phyloP scores from a whole-genome alignment of 2,329 filamentous ascomycete genomes.

The Alternaria dauci region DNA sequence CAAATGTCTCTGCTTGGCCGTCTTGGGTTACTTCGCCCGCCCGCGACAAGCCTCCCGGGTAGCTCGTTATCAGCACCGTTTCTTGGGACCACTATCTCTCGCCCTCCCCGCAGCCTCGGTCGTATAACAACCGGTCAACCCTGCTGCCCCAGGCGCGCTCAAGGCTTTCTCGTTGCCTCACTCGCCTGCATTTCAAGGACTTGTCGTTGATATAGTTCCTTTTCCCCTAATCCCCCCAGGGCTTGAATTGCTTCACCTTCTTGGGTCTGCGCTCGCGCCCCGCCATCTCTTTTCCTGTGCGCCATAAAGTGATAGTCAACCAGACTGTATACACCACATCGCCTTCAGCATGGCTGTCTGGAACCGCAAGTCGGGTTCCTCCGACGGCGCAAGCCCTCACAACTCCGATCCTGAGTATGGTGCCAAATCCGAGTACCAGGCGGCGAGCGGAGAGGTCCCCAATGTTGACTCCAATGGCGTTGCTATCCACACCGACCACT shows the following conservation, averaged over 20 bases:
- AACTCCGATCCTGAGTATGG: slow-evolving; percentile 34
- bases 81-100: slow-evolving; percentile 12
- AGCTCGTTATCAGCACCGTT: slow-evolving; percentile 29
- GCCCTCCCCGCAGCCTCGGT: slow-evolving; percentile 24
- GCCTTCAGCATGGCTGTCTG: slow-evolving; percentile 36
- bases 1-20: slow-evolving; percentile 29
- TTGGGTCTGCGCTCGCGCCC: slow-evolving; percentile 13
- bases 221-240: neutral
- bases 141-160: slow-evolving; percentile 13
- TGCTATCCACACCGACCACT: slow-evolving; percentile 36
- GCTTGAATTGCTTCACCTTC: slow-evolving; percentile 7
- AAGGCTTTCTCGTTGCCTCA: slow-evolving; percentile 32
- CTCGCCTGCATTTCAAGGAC: slow-evolving; percentile 23
- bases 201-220: slow-evolving; percentile 7
- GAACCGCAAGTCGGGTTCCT: slow-evolving; percentile 40
- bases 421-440: slow-evolving; percentile 19
- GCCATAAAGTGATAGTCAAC: slow-evolving; percentile 13
- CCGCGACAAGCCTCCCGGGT: slow-evolving; percentile 23
- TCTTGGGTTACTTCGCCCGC: slow-evolving; percentile 30
- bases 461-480: slow-evolving; percentile 35
- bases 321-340: slow-evolving; percentile 2
- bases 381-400: slow-evolving; percentile 38
- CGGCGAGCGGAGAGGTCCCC: slow-evolving; percentile 25
- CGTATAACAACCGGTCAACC: slow-evolving; percentile 32
- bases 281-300: slow-evolving; percentile 10